Base-by-base conservation (phyloP, 1,284 basidiomycete genomes). In the Marasmius sp. region DNA sequence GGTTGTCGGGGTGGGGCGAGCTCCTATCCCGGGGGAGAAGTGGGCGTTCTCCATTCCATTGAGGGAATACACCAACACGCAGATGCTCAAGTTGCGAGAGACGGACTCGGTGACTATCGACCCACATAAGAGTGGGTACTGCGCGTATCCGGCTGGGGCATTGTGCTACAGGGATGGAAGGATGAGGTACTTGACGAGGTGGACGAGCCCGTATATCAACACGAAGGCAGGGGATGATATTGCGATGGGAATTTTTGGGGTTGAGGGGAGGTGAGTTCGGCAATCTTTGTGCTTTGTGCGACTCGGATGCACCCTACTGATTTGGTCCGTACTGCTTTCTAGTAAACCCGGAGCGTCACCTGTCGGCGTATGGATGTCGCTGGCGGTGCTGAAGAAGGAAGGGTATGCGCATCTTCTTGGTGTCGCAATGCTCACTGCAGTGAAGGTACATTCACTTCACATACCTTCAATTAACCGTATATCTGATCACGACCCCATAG, bases 291-390 rank as follows among this genome's bases (percentile, higher is more conserved):
- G n/a, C 36, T 36, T n/a, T 37, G 20, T 47, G 45, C 27, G 2
- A 27, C 27, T 27, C 27, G 27, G 27, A 27, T 47, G 16, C 45
- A 18, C 45, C 50, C 10, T 48, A 6, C 27, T n/a, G 18, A 37
- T 14, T 20, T n/a, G 7, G 14, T 58, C 11, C 27, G 4, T 58
- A 7, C 64, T 27, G 27, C 27, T 27, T 27, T 27, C 27, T 27
- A 81, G 80, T 66, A 82, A 82, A 71, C 79, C 80, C 8, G 80
- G 80, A 39, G 80, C 80, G 5, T 69, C 79, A 0, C 66, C 79
- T 0, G 72, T 74, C 4, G 74, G 76, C 1, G 71, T 69, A 0
- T 81, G 68, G 58, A 61, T 80, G 6, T 69, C 73, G 3, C 77
- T 80, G 64, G 60, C 70, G 36, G 73, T 77, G 12, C 67, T 80